Conservation (phyloP, 768 basidiomycete species). For the Tulasnella sp. region DNA sequence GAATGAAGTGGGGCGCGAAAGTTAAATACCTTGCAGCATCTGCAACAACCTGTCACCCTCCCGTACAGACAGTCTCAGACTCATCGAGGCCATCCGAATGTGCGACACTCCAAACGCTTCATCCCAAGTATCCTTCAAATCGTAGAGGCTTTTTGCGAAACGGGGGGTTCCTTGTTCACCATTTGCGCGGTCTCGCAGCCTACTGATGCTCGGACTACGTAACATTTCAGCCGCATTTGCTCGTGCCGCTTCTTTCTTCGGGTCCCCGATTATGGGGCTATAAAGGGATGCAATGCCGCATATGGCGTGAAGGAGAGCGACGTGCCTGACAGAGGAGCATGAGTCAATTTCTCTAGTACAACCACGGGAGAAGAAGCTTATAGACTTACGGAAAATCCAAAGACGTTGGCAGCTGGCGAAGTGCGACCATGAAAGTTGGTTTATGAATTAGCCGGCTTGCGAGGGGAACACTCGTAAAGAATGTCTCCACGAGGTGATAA, state of each 20-base stretch:
- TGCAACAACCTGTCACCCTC: conserved; percentile 17
- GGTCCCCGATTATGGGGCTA: conserved; percentile 22
- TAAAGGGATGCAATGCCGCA: conserved; percentile 30
- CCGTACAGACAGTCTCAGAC: background rate
- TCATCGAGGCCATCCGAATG: background rate
- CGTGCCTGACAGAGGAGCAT: background rate
- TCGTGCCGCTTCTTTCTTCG: conserved; percentile 32
- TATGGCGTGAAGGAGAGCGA: conserved; percentile 30
- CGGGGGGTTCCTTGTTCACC: background rate
- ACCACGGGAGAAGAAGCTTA: background rate
- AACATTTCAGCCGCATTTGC: background rate
- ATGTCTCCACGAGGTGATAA: conserved; percentile 29
- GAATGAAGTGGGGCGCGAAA: background rate
- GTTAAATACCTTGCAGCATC: conserved; percentile 22
- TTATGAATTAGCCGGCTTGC: conserved; percentile 27
- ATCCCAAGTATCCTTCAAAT: background rate
- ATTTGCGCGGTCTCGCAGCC: background rate
- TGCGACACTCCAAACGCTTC: conserved; percentile 9
- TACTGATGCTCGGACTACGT: background rate
- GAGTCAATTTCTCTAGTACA: background rate
- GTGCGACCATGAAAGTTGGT: conserved; percentile 25
- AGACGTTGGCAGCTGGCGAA: conserved; percentile 18
- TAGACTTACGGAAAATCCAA: conserved; percentile 23
- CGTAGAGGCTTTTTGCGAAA: conserved; percentile 1
- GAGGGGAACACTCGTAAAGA: conserved; percentile 26